Evolutionary conservation across 345 rosid genomes (phyloP).

Genomic region (Hypericum perforatum): DNA sequence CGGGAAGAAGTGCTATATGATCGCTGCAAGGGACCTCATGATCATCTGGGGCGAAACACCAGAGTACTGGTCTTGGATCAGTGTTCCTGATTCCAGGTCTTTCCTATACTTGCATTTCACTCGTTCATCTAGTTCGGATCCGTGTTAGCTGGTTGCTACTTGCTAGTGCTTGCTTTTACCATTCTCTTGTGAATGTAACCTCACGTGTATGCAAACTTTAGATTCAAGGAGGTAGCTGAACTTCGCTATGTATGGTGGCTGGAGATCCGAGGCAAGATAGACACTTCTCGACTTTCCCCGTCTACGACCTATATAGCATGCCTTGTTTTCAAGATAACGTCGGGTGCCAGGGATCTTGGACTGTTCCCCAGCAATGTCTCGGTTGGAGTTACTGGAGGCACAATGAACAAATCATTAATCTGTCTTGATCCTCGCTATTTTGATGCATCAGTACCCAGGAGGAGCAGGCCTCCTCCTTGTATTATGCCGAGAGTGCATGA

Average conservation of each 20-base stretch:
- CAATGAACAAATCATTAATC: too few relatives aligned
- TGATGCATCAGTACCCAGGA: too few relatives aligned
- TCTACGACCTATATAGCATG: neutral
- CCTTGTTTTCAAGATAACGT: neutral
- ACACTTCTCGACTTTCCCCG: neutral
- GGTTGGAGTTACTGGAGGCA: neutral
- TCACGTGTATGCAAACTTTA: neutral
- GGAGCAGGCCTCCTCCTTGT: too few relatives aligned
- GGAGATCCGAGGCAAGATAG: neutral
- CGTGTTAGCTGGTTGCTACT: too few relatives aligned
- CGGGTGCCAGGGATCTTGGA: neutral
- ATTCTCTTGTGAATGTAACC: too few relatives aligned
- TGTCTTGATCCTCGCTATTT: neutral
- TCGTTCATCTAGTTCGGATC: neutral
- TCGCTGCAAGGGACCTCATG: too few relatives aligned
- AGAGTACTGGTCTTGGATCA: too few relatives aligned
- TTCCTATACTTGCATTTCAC: neutral
- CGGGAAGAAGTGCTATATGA: too few relatives aligned
- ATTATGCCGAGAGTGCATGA: neutral
- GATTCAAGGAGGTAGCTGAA: neutral
- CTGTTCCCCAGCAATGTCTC: too few relatives aligned
- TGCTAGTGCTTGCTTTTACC: too few relatives aligned
- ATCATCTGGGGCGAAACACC: too few relatives aligned
- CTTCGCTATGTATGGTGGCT: neutral
- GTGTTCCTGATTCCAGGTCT: too few relatives aligned